Conservation (phyloP, 176 grass and related monocot species). For the Carex kokanica region DNA sequence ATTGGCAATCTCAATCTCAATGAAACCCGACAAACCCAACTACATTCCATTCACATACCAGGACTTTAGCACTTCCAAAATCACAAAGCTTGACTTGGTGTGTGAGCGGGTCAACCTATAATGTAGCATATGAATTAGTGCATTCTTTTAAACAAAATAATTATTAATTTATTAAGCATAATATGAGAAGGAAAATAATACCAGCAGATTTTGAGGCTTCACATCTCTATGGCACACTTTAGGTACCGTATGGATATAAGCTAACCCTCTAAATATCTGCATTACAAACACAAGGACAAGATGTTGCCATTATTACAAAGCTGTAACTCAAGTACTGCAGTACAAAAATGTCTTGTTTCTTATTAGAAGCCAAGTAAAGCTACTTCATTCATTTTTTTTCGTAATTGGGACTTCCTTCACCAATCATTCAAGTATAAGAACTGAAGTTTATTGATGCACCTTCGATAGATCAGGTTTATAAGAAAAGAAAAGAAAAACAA, state of each 20-base stretch:
- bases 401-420: no score
- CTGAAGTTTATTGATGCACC: not conserved
- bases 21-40: no score
- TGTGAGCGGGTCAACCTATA: conserved; percentile 87
- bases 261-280: conserved; percentile 89
- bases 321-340: not conserved
- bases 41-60: conserved; percentile 52
- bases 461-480: not conserved
- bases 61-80: conserved; percentile 96
- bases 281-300: not conserved
- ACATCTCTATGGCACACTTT: conserved; percentile 97
- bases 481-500: not conserved
- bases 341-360: not conserved
- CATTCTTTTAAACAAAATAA: conserved; percentile 22
- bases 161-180: not conserved
- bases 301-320: not conserved
- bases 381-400: not conserved
- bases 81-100: conserved; percentile 98
- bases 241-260: conserved; percentile 89
- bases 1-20: no score
- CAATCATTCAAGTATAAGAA: not conserved
- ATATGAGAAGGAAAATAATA: conserved; percentile 32
- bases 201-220: conserved; percentile 97
- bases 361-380: not conserved
- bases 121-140: conserved; percentile 9